Percentiles rank a stretch among this genome's conserved stretches.
phyloP scores from a whole-genome alignment of 169 alveolate species.

The Plasmodium vivax region DNA sequence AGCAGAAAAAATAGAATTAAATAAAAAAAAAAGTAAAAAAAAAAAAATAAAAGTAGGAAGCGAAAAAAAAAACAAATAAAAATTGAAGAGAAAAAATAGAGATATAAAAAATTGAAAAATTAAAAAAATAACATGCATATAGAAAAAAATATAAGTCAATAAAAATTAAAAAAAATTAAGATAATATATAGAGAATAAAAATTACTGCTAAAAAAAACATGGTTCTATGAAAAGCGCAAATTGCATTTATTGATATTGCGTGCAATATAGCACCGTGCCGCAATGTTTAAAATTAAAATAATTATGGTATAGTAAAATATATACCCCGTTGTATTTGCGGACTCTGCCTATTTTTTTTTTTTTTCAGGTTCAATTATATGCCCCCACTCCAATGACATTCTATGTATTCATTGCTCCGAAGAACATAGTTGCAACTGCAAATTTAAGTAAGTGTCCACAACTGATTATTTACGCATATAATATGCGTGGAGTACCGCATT shows the following conservation, averaged over 20 bases:
- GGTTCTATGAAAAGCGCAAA: not conserved
- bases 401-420: conserved; percentile 53
- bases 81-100: not conserved
- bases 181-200: not conserved
- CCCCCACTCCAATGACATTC: conserved; percentile 49
- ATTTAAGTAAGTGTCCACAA: conserved; percentile 3
- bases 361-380: conserved; percentile 50
- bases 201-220: not conserved
- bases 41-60: not conserved
- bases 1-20: not conserved
- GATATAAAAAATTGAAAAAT: not conserved
- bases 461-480: not conserved
- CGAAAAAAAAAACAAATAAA: not conserved
- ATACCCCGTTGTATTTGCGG: not conserved
- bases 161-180: not conserved
- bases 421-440: conserved; percentile 52
- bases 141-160: not conserved
- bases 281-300: not conserved
- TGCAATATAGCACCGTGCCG: not conserved
- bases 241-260: not conserved
- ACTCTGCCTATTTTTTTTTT: not conserved
- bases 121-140: not conserved
- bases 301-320: not conserved
- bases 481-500: not conserved
- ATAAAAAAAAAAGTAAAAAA: not conserved